Conservation (phyloP, 2,329 filamentous ascomycete species). For the Scytalidium lignicola region DNA sequence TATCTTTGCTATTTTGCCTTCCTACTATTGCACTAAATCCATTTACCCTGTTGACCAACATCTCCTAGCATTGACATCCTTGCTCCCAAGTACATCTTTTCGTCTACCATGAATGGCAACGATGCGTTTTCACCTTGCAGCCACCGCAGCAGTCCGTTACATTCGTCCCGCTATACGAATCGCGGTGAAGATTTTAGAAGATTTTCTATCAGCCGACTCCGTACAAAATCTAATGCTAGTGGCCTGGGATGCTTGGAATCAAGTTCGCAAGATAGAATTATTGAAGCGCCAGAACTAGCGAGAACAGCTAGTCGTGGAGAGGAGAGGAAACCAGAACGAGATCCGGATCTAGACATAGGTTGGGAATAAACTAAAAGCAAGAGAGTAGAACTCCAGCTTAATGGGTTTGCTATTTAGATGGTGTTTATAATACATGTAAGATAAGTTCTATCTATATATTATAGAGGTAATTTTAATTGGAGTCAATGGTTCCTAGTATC, state of each 20-base stretch:
- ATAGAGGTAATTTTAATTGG: too few relatives aligned
- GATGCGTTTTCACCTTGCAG: background rate
- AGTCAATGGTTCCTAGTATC: too few relatives aligned
- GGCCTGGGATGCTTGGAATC: background rate
- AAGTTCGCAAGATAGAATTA: conserved; percentile 9
- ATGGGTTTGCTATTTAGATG: conserved; percentile 1
- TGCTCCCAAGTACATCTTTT: conserved; percentile 7
- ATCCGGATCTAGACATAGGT: background rate
- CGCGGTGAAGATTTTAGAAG: background rate
- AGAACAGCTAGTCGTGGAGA: too few relatives aligned
- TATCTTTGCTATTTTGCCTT: too few relatives aligned
- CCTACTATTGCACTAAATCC: too few relatives aligned
- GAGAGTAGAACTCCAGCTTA: conserved; percentile 9
- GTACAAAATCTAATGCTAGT: conserved; percentile 1
- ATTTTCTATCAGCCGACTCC: conserved; percentile 4
- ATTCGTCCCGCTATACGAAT: background rate
- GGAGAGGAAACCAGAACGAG: background rate
- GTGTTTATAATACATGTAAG: too few relatives aligned
- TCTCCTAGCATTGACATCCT: conserved; percentile 12
- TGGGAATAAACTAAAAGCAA: conserved; percentile 3
- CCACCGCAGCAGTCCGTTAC: background rate
- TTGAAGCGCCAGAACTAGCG: background rate
- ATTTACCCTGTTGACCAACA: too few relatives aligned
- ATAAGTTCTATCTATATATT: too few relatives aligned
- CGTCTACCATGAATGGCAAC: conserved; percentile 2